These are phyloP conservation scores for Tremellales sp. DNA, from an alignment of 1,284 basidiomycete genomes.

Conservation along the genomic window DNA sequence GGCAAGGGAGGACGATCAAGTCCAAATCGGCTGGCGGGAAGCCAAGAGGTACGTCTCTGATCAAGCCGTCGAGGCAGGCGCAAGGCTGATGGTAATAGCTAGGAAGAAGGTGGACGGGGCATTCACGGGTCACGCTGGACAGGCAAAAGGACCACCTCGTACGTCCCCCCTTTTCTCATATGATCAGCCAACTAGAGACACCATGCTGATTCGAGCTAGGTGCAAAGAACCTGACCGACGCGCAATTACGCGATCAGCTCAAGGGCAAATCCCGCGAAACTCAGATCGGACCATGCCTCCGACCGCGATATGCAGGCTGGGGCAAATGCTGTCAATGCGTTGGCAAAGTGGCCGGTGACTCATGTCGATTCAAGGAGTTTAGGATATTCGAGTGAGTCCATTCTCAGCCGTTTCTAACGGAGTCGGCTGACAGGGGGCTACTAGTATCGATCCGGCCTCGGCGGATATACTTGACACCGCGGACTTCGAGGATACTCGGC, in stretches of 20 bases:
- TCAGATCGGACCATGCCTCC: conserved; percentile 32
- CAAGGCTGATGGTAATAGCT: neutral
- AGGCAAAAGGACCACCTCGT: conserved; percentile 30
- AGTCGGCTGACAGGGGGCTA: neutral
- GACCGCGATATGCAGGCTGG: conserved; percentile 34
- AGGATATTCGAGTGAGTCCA: conserved; percentile 38
- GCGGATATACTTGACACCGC: conserved; percentile 32
- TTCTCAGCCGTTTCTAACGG: neutral
- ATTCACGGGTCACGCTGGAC: neutral
- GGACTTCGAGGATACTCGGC: conserved; percentile 33
- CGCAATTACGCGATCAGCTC: conserved; percentile 18
- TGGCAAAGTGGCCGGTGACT: conserved; percentile 38
- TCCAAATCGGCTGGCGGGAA: conserved; percentile 4
- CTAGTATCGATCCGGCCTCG: conserved; percentile 37
- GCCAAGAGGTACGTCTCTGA: neutral
- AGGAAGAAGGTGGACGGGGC: neutral
- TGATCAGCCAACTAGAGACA: neutral
- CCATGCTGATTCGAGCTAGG: no score
- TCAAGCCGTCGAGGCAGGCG: conserved; percentile 4
- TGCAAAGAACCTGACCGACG: conserved; percentile 21
- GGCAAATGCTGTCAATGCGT: conserved; percentile 44
- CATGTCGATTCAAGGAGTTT: conserved; percentile 42
- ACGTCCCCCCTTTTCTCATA: neutral
- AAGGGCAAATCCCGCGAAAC: conserved; percentile 29
- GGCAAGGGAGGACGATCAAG: conserved; percentile 2